A percentile compares a stretch with the other conserved stretches of the same genome.
phyloP scores from a whole-genome alignment of 1,284 basidiomycete genomes.

The Malassezia arunalokei region DNA sequence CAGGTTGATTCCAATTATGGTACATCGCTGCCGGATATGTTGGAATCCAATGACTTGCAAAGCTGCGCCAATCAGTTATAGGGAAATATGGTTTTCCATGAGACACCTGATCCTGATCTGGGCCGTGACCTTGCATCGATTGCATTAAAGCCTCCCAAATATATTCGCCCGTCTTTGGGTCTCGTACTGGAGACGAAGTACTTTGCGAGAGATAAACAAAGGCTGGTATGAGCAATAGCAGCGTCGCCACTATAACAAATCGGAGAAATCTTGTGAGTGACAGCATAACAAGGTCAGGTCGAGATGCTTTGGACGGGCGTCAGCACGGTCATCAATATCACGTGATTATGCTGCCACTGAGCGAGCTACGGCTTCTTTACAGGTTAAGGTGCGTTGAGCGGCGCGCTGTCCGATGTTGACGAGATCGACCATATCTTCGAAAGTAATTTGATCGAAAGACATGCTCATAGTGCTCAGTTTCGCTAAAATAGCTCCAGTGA shows the following conservation, averaged over 20 bases:
- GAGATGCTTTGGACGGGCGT: background rate
- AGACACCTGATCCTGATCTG: background rate
- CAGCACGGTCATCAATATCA: background rate
- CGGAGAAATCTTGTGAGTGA: slow-evolving; percentile 26
- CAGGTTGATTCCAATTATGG: background rate
- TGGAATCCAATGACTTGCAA: background rate
- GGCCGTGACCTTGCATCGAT: background rate
- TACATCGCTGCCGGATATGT: background rate
- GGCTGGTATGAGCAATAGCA: slow-evolving; percentile 34
- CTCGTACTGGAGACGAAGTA: background rate
- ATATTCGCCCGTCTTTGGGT: slow-evolving; percentile 11
- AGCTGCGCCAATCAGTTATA: background rate
- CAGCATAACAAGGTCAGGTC: slow-evolving; percentile 15
- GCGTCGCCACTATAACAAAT: slow-evolving; percentile 29
- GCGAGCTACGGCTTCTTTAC: slow-evolving; percentile 4
- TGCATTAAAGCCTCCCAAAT: background rate
- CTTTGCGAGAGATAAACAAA: slow-evolving; percentile 34
- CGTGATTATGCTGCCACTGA: background rate
- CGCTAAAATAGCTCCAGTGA: slow-evolving; percentile 33
- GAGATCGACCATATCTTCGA: background rate
- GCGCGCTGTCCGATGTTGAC: slow-evolving; percentile 3
- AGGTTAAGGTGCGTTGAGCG: background rate
- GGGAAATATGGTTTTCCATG: background rate
- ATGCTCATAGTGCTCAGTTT: background rate
- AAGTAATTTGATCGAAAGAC: background rate